Conservation (phyloP, 345 rosid genomes). For the Sisymbrium irio region DNA sequence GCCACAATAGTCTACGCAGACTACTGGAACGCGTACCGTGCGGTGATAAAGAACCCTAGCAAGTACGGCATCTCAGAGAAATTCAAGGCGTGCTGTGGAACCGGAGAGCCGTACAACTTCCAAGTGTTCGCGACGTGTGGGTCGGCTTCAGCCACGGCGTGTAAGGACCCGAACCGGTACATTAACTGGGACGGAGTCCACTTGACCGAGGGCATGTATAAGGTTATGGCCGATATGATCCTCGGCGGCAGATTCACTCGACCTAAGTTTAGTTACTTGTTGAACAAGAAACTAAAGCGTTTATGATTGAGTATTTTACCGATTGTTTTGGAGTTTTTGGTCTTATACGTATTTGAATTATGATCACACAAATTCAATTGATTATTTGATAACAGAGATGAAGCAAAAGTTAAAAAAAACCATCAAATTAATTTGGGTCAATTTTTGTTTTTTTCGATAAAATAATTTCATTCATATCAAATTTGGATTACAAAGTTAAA, state of each 20-base stretch:
- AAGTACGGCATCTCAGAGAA: slow-evolving; percentile 61
- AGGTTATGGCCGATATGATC: slow-evolving; percentile 62
- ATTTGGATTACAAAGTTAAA: no score
- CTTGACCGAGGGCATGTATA: slow-evolving; percentile 84
- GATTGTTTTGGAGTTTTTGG: neutral
- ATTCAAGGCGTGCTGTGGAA: slow-evolving; percentile 85
- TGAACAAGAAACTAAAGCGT: slow-evolving; percentile 40
- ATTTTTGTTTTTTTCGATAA: no score
- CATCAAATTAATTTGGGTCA: neutral
- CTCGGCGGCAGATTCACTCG: slow-evolving; percentile 50
- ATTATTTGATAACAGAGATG: neutral
- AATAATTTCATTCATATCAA: neutral
- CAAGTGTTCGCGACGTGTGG: slow-evolving; percentile 59
- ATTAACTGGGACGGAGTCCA: slow-evolving; percentile 99
- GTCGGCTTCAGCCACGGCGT: slow-evolving; percentile 38
- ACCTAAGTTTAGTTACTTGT: slow-evolving; percentile 59
- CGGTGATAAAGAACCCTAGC: slow-evolving; percentile 46
- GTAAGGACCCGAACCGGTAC: slow-evolving; percentile 54
- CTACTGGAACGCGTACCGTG: slow-evolving; percentile 73
- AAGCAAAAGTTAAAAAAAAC: neutral
- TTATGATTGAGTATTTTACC: neutral
- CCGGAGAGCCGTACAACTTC: slow-evolving; percentile 69
- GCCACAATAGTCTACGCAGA: slow-evolving; percentile 67
- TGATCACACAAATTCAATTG: neutral
- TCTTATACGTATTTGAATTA: neutral